These are phyloP conservation scores for Lasiodiplodia sp. DNA, from an alignment of 2,329 filamentous ascomycete genomes.

Conservation along the genomic window DNA sequence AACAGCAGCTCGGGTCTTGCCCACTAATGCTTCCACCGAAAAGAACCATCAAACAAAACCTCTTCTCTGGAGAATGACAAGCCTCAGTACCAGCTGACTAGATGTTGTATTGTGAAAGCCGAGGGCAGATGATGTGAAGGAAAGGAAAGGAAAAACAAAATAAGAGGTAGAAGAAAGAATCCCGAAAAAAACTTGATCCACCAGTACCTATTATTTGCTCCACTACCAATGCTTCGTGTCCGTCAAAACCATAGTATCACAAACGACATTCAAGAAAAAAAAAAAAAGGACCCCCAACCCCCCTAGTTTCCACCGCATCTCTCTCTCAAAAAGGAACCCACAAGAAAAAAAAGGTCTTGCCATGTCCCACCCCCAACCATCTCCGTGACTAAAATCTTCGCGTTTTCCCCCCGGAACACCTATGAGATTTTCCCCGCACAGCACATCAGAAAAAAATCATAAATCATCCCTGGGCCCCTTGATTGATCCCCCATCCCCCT, in stretches of 20 bases:
- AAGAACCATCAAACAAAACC: neutral
- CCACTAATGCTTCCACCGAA: too few relatives aligned
- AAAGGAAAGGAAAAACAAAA: neutral
- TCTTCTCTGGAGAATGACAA: neutral
- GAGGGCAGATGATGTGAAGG: neutral
- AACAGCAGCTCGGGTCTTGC: too few relatives aligned
- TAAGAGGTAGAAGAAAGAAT: neutral
- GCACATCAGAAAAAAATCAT: neutral
- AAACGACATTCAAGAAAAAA: neutral
- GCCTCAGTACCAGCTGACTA: neutral
- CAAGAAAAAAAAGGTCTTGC: neutral
- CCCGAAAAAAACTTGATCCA: neutral
- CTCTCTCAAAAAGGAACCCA: too few relatives aligned
- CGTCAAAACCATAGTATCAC: neutral
- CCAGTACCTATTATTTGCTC: neutral
- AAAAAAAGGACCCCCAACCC: neutral
- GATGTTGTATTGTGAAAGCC: neutral
- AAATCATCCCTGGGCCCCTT: neutral
- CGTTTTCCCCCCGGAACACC: neutral
- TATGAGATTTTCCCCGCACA: neutral
- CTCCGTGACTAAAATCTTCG: neutral
- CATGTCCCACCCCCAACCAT: neutral
- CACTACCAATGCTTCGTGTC: neutral
- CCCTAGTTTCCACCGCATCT: neutral
- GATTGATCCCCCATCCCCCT: neutral